Evolutionary conservation across 805 yeast species (phyloP), one percentile per base, ranked within the genome.

Genomic region (Grigorovia humatica): DNA sequence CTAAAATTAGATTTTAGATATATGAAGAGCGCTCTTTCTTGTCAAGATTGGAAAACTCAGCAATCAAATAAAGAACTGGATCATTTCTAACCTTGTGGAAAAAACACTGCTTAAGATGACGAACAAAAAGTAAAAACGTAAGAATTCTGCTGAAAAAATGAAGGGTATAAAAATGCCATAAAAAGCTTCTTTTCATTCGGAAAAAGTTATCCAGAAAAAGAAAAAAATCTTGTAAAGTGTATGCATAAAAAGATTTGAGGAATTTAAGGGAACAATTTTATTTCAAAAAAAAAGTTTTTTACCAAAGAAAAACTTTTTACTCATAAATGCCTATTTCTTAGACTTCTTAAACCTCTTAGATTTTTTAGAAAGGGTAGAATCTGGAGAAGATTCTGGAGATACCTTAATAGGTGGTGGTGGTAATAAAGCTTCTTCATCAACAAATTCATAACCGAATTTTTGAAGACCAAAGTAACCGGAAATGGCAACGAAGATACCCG

Each of bases 401-500:
- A 48, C 44, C n/a, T 55, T 51, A 27, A 47, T 30, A 40, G 48
- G 43, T 35, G 49, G 29, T 42, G 48, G 38, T 51, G 49, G 45
- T 49, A 48, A 43, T 52, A 47, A 48, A 40, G 50, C 51, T 30
- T 48, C 51, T 40, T 44, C 45, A 44, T 46, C 52, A 15, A 23
- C 49, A 17, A 47, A 49, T 17, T 52, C 44, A 48, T 54, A 54
- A 27, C 63, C 63, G 29, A 60, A 54, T 44, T 56, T 59, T 7
- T 62, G 62, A 15, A 57, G 35, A 47, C 63, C 62, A 43, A 63
- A 52, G 52, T 56, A 52, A 45, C 57, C 50, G 9, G 60, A 61
- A 13, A 64, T 30, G 20, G 56, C 51, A 13, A 61, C 57, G 40
- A 58, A 64, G 13, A 59, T 43, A 42, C 55, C 52, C 54, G 70